Percentiles rank a stretch among this genome's conserved stretches.
Evolutionary conservation across 257 asterid genomes (phyloP).

Genomic region (Solanum pinnatisectum): DNA sequence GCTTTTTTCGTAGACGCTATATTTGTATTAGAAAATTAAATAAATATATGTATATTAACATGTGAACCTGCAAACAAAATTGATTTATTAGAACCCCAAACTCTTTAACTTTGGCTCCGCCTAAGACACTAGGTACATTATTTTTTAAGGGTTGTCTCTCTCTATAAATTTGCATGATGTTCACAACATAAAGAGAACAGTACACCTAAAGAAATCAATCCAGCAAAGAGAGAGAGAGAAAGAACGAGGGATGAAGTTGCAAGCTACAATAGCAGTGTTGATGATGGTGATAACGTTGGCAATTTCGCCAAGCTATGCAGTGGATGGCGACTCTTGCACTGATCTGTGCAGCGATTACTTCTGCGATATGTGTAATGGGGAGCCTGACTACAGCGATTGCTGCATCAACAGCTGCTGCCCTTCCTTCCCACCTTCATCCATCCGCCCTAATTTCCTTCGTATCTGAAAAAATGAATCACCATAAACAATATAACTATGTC

Average conservation of each 20-base stretch:
- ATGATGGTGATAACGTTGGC: background rate
- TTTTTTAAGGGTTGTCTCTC: background rate
- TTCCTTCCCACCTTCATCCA: background rate
- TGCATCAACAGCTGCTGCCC: background rate
- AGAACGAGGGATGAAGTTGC: background rate
- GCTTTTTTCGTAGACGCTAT: too few species aligned
- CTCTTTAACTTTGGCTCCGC: too few species aligned
- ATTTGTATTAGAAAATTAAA: too few species aligned
- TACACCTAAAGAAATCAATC: background rate
- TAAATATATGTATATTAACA: too few species aligned
- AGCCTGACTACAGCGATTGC: background rate
- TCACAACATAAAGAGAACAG: background rate
- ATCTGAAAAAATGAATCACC: background rate
- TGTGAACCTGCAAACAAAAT: too few species aligned
- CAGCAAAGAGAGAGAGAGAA: background rate
- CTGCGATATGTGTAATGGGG: background rate
- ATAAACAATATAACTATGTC: too few species aligned
- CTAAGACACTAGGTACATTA: too few species aligned
- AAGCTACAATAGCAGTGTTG: background rate
- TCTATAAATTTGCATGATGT: background rate
- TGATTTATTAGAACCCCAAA: too few species aligned
- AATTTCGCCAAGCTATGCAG: background rate
- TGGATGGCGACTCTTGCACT: background rate
- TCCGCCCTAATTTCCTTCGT: background rate
- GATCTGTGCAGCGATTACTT: background rate